phyloP scores from a whole-genome alignment of 306 rosid species.

The Vigna unguiculata region DNA sequence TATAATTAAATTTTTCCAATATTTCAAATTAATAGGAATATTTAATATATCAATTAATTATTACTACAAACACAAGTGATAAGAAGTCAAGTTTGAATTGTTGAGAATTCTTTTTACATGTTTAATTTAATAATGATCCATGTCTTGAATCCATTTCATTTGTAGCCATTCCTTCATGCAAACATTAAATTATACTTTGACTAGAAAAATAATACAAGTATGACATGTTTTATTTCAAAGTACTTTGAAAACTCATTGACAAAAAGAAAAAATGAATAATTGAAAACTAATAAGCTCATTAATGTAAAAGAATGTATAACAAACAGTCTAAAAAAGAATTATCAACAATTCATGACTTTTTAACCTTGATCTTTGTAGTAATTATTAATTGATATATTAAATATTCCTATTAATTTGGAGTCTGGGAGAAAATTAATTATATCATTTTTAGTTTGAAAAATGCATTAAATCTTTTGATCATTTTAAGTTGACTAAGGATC shows the following conservation, averaged over 20 bases:
- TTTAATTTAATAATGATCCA: neutral
- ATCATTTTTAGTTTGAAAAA: neutral
- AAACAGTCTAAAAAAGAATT: neutral
- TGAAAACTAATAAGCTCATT: neutral
- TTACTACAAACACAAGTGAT: neutral
- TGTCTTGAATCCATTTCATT: neutral
- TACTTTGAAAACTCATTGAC: neutral
- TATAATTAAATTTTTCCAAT: neutral
- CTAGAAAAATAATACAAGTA: neutral
- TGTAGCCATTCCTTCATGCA: neutral
- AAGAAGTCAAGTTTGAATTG: neutral
- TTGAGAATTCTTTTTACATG: neutral
- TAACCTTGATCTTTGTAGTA: neutral
- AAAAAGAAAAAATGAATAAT: too few species aligned
- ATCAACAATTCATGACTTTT: neutral
- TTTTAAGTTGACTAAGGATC: neutral
- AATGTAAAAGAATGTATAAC: neutral
- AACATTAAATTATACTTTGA: neutral
- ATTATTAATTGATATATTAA: neutral
- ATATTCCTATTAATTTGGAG: neutral
- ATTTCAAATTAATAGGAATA: neutral
- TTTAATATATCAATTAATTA: neutral
- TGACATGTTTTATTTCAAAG: neutral
- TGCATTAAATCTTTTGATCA: neutral
- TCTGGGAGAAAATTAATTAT: neutral